A percentile compares a stretch with the other conserved stretches of the same genome.
phyloP scores from a whole-genome alignment of 768 basidiomycete species.

The Pisolithus tinctorius region DNA sequence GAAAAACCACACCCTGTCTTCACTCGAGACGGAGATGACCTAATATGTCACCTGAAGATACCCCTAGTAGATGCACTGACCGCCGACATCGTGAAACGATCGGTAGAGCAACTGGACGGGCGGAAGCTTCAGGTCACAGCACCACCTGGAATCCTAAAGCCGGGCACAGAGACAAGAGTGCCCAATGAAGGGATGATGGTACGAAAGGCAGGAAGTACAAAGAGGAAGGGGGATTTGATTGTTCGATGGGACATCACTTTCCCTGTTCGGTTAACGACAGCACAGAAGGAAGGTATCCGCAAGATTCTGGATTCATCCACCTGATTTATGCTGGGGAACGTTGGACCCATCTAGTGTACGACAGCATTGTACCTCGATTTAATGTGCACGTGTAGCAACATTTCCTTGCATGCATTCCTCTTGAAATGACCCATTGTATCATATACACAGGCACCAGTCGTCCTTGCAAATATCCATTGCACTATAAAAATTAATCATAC shows the following conservation, averaged over 20 bases:
- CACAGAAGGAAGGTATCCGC: constrained; percentile 76
- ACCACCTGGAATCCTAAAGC: constrained; percentile 67
- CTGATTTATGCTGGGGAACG: background rate
- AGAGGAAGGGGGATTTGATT: constrained; percentile 77
- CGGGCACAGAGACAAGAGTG: constrained; percentile 65
- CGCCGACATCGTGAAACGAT: constrained; percentile 46
- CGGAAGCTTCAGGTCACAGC: constrained; percentile 61
- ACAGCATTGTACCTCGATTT: constrained; percentile 5
- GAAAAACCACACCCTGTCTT: constrained; percentile 84
- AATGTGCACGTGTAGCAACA: background rate
- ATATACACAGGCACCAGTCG: no score
- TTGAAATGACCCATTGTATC: no score
- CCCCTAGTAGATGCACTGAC: constrained; percentile 81
- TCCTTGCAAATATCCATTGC: no score
- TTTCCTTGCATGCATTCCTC: background rate
- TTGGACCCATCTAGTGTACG: background rate
- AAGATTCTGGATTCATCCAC: constrained; percentile 47
- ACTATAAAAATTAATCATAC: no score
- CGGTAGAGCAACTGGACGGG: constrained; percentile 73
- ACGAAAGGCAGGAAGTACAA: constrained; percentile 63
- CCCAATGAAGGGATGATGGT: constrained; percentile 88
- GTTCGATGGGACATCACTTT: constrained; percentile 82
- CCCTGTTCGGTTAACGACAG: constrained; percentile 64
- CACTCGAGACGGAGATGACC: constrained; percentile 76
- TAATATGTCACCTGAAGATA: constrained; percentile 53